Evolutionary conservation across 2,329 filamentous ascomycete species (phyloP).

Genomic region (Harringtonia aguacate): DNA sequence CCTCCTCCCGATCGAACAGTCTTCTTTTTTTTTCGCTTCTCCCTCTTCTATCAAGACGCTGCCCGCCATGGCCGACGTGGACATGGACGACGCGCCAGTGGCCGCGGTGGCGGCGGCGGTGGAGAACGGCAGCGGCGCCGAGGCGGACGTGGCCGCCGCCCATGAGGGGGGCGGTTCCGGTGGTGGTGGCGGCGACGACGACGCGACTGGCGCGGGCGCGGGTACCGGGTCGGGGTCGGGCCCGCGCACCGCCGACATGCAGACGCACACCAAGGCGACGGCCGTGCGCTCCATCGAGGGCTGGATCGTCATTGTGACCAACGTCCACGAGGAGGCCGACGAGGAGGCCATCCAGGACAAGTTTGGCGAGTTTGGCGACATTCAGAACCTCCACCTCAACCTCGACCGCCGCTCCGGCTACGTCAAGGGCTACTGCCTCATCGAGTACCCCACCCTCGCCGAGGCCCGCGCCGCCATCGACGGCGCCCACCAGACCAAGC

Average conservation of each 20-base stretch:
- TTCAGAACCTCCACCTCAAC: slow-evolving; percentile 80
- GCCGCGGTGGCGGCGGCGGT: too few species aligned
- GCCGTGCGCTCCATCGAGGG: slow-evolving; percentile 81
- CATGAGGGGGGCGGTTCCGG: not conserved
- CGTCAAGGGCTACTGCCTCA: slow-evolving; percentile 81
- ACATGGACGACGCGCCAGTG: slow-evolving; percentile 7
- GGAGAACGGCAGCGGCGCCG: too few species aligned
- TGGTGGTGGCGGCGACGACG: slow-evolving; percentile 22
- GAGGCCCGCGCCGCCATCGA: slow-evolving; percentile 77
- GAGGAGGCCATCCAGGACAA: slow-evolving; percentile 74
- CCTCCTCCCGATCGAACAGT: not conserved
- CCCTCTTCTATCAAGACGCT: not conserved
- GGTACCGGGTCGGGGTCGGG: not conserved
- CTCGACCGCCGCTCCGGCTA: slow-evolving; percentile 74
- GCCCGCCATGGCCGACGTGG: slow-evolving; percentile 13
- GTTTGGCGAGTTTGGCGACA: slow-evolving; percentile 77
- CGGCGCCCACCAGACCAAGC: slow-evolving; percentile 63
- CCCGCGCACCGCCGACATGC: slow-evolving; percentile 42
- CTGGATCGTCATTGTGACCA: slow-evolving; percentile 81
- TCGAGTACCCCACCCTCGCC: slow-evolving; percentile 70
- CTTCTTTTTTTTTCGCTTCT: not conserved
- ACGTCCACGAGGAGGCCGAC: slow-evolving; percentile 78
- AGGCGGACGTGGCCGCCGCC: not conserved
- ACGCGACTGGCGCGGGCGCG: not conserved
- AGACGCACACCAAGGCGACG: slow-evolving; percentile 62